Base-by-base conservation (phyloP, 305 asterid genomes). In the Withania somnifera region DNA sequence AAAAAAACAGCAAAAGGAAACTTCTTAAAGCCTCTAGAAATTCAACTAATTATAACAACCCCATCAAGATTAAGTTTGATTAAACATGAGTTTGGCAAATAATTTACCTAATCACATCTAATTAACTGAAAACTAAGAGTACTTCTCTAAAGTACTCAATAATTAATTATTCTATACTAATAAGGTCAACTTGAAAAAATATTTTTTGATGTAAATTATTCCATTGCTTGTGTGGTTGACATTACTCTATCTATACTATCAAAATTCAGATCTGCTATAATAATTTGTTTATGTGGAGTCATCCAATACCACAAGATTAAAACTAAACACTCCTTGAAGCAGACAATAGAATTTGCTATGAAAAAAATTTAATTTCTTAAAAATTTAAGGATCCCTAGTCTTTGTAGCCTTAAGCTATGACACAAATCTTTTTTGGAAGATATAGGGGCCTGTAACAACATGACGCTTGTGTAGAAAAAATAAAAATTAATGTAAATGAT, bases 341-440 rank as follows among this genome's bases (percentile, higher is more conserved):
- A 47, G 26, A 73, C 79, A 73, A 26, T 11, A 71, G 2, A n/a
- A 36, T 0, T 38, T 66, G 26, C 5, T 38, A 38, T 67, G 77
- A 67, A 71, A 20, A 42, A 7, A 24, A 73, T 22, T 26, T 1
- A 45, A 22, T 71, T 71, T 22, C 28, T 71, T 45, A 28, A 45
- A 24, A 71, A 50, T 71, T 42, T 13, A 28, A 7, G 15, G 24
- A 42, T 13, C 15, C 5, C 22, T 45, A 45, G 24, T 75, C 34
- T 75, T 15, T 75, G 45, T 50, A 26, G 45, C 14, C 61, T 1
- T 26, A 50, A 75, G 9, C 50, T 75, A 50, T 50, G 45, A 24
- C 79, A 75, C 8, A 51, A 75, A 75, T 75, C 79, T 47, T 75
- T 28, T n/a, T 75, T 75, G 60, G 79, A 26, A 75, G 61, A 75